Conservation (phyloP, 2,329 filamentous ascomycete genomes). For the Fusarium sp. region DNA sequence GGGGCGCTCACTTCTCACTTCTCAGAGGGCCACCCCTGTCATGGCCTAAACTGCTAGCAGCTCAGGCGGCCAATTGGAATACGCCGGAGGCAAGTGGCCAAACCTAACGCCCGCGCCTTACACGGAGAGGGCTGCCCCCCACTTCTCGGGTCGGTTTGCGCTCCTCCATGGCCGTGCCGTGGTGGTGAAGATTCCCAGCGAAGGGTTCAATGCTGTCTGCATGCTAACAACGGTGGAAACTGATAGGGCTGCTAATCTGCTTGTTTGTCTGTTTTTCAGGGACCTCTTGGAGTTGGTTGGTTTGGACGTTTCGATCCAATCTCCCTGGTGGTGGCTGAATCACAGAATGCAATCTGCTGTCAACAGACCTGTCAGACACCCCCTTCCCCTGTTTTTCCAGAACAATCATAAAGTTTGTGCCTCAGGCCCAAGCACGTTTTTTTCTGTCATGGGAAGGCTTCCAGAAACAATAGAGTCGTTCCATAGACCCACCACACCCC, state of each 20-base stretch:
- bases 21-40: conserved; percentile 21
- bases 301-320: conserved; percentile 4
- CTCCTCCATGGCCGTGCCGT: conserved; percentile 5
- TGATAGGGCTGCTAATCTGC: conserved; percentile 15
- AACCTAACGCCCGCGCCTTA: conserved; percentile 38
- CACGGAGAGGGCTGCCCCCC: conserved; percentile 39
- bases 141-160: conserved; percentile 28
- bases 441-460: conserved; percentile 38
- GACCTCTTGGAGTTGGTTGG: conserved; percentile 12
- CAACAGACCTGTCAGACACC: conserved; percentile 24
- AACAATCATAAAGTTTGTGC: conserved; percentile 26
- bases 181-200: conserved; percentile 16
- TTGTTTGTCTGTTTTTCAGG: neutral
- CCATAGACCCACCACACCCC: conserved; percentile 31
- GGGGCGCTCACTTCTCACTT: conserved; percentile 8
- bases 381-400: conserved; percentile 35
- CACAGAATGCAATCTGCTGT: conserved; percentile 14
- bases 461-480: conserved; percentile 38
- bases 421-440: conserved; percentile 29
- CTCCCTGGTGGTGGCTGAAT: conserved; percentile 21
- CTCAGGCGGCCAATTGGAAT: conserved; percentile 22
- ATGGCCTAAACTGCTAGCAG: conserved; percentile 16
- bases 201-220: conserved; percentile 19
- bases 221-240: neutral
- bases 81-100: conserved; percentile 22